phyloP scores from a whole-genome alignment of 176 grass and related monocot genomes.

The Rhipidocladum racemiflorum region DNA sequence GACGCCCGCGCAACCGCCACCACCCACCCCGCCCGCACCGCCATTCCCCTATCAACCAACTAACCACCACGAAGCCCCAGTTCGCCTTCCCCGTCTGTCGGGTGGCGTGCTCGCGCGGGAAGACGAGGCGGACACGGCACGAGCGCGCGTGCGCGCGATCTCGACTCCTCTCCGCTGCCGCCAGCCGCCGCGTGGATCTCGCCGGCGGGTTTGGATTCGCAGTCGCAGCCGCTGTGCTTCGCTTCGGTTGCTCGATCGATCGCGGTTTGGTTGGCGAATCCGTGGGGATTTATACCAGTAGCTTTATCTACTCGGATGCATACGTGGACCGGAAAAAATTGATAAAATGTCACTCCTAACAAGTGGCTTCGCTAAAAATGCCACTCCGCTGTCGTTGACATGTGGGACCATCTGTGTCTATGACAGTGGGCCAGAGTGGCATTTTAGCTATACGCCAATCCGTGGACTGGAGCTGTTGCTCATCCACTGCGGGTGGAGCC shows the following conservation, averaged over 20 bases:
- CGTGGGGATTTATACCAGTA: not conserved
- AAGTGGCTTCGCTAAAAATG: too few relatives aligned
- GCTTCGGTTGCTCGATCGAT: constrained; percentile 7
- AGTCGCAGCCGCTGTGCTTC: not conserved
- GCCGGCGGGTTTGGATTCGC: constrained; percentile 18
- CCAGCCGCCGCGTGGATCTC: constrained; percentile 2
- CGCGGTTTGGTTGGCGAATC: not conserved
- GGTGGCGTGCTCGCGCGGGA: not conserved
- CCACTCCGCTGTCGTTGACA: too few relatives aligned
- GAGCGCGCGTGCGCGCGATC: not conserved
- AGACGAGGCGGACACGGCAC: not conserved
- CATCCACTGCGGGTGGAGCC: not conserved
- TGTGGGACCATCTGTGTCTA: too few relatives aligned
- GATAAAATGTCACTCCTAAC: too few relatives aligned
- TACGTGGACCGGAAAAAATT: not conserved
- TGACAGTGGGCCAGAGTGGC: too few relatives aligned
- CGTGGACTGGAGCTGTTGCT: not conserved
- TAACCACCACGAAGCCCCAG: not conserved
- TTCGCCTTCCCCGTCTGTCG: not conserved
- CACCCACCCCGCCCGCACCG: constrained; percentile 61
- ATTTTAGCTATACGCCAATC: too few relatives aligned
- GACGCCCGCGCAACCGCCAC: constrained; percentile 74
- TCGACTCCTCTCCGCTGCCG: not conserved
- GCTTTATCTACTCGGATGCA: constrained; percentile 25
- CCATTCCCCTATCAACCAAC: constrained; percentile 30